A percentile compares a stretch with the other conserved stretches of the same genome.
These are phyloP conservation scores for Porodaedalea pini DNA, from an alignment of 1,284 basidiomycete species.

Conservation along the genomic window DNA sequence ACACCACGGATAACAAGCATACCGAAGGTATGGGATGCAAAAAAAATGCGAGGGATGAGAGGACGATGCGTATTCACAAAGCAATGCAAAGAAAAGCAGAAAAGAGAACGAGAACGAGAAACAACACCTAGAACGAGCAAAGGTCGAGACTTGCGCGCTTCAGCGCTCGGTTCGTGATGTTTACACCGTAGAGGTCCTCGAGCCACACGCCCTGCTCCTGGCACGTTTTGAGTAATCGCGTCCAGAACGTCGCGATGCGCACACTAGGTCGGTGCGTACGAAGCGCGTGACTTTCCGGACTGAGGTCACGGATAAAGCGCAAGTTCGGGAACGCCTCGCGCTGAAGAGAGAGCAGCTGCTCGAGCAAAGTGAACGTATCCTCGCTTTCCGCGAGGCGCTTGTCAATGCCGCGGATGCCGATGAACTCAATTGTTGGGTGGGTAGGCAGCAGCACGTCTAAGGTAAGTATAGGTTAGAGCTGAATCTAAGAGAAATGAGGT, in stretches of 20 bases:
- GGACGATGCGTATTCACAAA: constrained; percentile 1
- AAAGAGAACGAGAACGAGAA: neutral
- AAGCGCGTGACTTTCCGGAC: constrained; percentile 32
- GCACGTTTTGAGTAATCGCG: constrained; percentile 43
- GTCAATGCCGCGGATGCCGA: constrained; percentile 69
- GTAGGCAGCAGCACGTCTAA: constrained; percentile 58
- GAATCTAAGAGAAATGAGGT: too few species aligned
- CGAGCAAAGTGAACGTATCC: constrained; percentile 60
- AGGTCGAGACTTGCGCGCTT: constrained; percentile 20
- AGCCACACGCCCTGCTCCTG: constrained; percentile 48
- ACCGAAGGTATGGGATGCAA: neutral
- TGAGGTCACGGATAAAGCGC: constrained; percentile 59
- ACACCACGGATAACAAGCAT: neutral
- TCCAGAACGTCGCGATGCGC: constrained; percentile 49
- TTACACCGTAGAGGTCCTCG: constrained; percentile 49
- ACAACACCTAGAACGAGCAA: neutral
- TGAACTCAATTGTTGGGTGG: constrained; percentile 58
- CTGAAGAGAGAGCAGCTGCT: constrained; percentile 62
- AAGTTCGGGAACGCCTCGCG: constrained; percentile 59
- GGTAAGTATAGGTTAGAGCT: too few species aligned
- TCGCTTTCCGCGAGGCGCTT: constrained; percentile 48
- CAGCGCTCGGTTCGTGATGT: constrained; percentile 18
- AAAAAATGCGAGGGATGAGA: neutral
- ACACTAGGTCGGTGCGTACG: constrained; percentile 29
- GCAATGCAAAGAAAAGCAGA: neutral